Evolutionary conservation across 768 basidiomycete species (phyloP).

Genomic region (Russula foetens): DNA sequence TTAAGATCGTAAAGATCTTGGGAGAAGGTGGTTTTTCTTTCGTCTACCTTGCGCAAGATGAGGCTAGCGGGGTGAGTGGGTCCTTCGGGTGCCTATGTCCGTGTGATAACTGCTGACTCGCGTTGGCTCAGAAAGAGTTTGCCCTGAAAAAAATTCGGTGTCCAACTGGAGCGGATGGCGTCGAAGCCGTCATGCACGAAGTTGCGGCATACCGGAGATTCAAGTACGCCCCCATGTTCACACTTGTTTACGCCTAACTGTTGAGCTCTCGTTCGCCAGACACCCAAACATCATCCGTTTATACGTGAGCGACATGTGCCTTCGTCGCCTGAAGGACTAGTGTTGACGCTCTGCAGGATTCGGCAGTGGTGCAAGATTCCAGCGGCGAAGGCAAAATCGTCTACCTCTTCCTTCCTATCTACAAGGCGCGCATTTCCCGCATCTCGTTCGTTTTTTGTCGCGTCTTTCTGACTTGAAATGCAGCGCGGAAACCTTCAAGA

Average conservation of each 20-base stretch:
- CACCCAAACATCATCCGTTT: slow-evolving; percentile 97
- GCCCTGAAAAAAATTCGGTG: slow-evolving; percentile 97
- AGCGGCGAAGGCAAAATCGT: slow-evolving; percentile 92
- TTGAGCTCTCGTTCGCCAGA: slow-evolving; percentile 31
- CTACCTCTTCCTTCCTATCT: slow-evolving; percentile 91
- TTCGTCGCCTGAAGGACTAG: slow-evolving; percentile 3
- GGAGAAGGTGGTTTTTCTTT: slow-evolving; percentile 97
- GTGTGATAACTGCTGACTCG: slow-evolving; percentile 4
- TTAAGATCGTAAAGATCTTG: slow-evolving; percentile 85
- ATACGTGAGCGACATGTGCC: slow-evolving; percentile 41
- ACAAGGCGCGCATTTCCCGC: slow-evolving; percentile 49
- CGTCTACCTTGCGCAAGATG: slow-evolving; percentile 83
- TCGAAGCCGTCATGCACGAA: slow-evolving; percentile 84
- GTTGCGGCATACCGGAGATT: slow-evolving; percentile 93
- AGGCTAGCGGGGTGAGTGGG: slow-evolving; percentile 65
- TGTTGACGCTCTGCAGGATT: slow-evolving; percentile 49
- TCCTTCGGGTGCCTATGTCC: slow-evolving; percentile 9
- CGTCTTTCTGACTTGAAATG: slow-evolving; percentile 14
- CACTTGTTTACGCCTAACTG: not conserved
- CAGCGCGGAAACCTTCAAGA: slow-evolving; percentile 94
- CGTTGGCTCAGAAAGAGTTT: slow-evolving; percentile 60
- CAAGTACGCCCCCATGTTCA: slow-evolving; percentile 53
- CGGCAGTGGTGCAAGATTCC: slow-evolving; percentile 89
- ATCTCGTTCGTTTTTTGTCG: not conserved
- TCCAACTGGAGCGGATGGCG: slow-evolving; percentile 79